Conservation (phyloP, 2,329 filamentous ascomycete genomes). For the Hypoxylon sp. region DNA sequence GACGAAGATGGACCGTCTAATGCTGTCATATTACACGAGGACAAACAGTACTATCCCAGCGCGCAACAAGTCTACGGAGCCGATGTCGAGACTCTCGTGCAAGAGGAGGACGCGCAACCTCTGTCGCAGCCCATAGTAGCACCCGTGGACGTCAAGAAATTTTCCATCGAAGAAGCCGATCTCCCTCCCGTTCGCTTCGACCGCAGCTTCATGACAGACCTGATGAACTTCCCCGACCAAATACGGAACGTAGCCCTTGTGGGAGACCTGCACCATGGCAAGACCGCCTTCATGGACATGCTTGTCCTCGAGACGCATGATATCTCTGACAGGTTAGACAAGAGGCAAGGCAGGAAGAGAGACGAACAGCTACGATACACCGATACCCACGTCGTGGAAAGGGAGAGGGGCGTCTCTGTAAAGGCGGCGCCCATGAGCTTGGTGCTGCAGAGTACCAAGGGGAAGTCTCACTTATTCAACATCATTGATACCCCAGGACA, state of each 20-base stretch:
- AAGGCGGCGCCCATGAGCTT: slow-evolving; percentile 96
- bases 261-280: slow-evolving; percentile 95
- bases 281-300: slow-evolving; percentile 99
- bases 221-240: slow-evolving; percentile 96
- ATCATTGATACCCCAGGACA: slow-evolving; percentile 96
- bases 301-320: slow-evolving; percentile 95
- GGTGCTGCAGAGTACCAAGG: slow-evolving; percentile 84
- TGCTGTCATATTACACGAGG: slow-evolving; percentile 96
- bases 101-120: slow-evolving; percentile 96
- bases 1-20: slow-evolving; percentile 93
- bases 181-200: slow-evolving; percentile 88
- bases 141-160: slow-evolving; percentile 93
- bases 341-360: slow-evolving; percentile 78
- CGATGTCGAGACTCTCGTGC: slow-evolving; percentile 93
- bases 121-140: slow-evolving; percentile 92
- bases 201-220: slow-evolving; percentile 89
- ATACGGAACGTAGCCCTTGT: slow-evolving; percentile 91
- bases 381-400: slow-evolving; percentile 87
- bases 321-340: slow-evolving; percentile 78
- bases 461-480: slow-evolving; percentile 95
- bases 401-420: slow-evolving; percentile 88
- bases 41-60: slow-evolving; percentile 99
- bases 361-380: slow-evolving; percentile 96
- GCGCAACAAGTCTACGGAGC: slow-evolving; percentile 93
- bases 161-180: slow-evolving; percentile 90